Conservation (phyloP, 805 yeast species). For the Metschnikowia lochheadii region DNA sequence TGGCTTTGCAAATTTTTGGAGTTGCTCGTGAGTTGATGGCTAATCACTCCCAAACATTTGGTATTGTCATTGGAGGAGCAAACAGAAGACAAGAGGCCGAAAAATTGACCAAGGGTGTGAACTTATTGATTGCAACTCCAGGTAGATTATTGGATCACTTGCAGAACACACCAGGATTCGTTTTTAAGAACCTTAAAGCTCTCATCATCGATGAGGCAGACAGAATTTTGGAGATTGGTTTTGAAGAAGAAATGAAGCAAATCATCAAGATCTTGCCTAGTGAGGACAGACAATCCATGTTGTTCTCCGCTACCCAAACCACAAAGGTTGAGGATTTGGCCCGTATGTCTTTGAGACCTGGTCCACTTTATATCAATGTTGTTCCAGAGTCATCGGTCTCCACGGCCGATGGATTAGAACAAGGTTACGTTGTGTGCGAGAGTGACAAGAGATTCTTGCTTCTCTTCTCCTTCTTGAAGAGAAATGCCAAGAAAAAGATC, state of each 20-base stretch:
- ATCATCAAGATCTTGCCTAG: constrained; percentile 90
- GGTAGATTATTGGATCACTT: constrained; percentile 95
- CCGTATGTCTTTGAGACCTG: constrained; percentile 88
- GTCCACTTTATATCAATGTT: constrained; percentile 91
- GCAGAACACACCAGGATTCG: constrained; percentile 91
- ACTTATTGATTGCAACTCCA: constrained; percentile 92
- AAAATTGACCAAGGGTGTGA: constrained; percentile 89
- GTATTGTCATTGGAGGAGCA: constrained; percentile 97
- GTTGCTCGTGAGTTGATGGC: constrained; percentile 94
- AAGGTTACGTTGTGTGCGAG: constrained; percentile 97
- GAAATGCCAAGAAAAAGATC: constrained; percentile 85
- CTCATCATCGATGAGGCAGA: constrained; percentile 97
- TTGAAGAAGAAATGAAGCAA: constrained; percentile 98
- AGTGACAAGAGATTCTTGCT: constrained; percentile 90
- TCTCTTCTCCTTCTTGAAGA: constrained; percentile 86
- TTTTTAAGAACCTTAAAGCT: constrained; percentile 91
- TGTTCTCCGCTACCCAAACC: constrained; percentile 98
- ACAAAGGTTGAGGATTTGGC: constrained; percentile 98
- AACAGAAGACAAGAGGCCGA: constrained; percentile 97
- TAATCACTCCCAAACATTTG: constrained; percentile 87
- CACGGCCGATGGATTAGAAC: constrained; percentile 96
- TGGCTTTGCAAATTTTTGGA: constrained; percentile 95
- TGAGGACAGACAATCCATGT: constrained; percentile 92
- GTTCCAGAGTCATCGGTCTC: constrained; percentile 78
- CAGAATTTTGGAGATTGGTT: constrained; percentile 94